Evolutionary conservation across 441 rosid genomes (phyloP), one percentile per base, ranked within the genome.

Genomic region (Gossypium schwendimanii): DNA sequence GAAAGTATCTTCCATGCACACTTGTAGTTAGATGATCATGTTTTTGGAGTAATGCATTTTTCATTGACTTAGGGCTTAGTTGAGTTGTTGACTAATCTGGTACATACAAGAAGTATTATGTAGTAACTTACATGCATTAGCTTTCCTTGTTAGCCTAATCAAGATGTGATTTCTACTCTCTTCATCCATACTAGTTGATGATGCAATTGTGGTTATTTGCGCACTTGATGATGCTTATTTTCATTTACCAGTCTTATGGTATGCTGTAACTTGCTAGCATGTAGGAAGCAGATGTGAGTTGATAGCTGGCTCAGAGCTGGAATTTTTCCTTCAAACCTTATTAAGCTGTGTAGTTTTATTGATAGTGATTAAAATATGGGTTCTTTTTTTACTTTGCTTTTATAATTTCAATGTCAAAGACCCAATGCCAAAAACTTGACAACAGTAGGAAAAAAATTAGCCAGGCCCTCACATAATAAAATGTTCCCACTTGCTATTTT

Each of bases 281-380:
- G 18, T 23, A 45, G 70, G 47, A 47, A 47, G 39, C 14, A 47
- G n/a, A 66, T 1, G 2, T 47, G 58, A 66, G 36, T 47, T 14
- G n/a, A 66, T 23, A 23, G 70, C 57, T 47, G 39, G 39, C 53
- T 4, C 31, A 20, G 2, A 41, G 52, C 4, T 4, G 28, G 69
- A 33, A 26, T 63, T 20, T 63, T 63, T 63, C 69, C 52, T 20
- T 63, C 69, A 63, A 63, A 63, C 31, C 53, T 20, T 63, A 4
- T 1, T 20, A 6, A 21, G 18, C 18, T 20, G 10, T 41, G 20
- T 44, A 11, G 52, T 20, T 44, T 44, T 6, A 20, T 20, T 21
- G 0, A 9, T 64, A 64, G 18, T 12, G 12, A 64, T 64, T 33
- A 17, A 62, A 59, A 62, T 33, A 23, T 31, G 24, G 14, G n/a